Base-by-base conservation (phyloP, 1,284 basidiomycete genomes). In the Boletus austroedulis region DNA sequence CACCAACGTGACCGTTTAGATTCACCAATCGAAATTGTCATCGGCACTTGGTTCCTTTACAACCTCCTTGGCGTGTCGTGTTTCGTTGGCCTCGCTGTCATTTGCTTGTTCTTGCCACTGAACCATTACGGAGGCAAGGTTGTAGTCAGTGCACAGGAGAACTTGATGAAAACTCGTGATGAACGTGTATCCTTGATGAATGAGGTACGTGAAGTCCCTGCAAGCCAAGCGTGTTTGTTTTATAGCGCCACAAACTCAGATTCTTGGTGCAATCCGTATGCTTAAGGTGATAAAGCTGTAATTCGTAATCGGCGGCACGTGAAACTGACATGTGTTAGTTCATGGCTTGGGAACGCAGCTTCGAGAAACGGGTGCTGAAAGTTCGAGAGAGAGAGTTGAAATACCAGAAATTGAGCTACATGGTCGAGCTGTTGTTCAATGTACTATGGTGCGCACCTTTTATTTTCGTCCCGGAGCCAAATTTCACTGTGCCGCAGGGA, bases 331-430 rank as follows among this genome's bases (percentile, higher is more conserved):
- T 29, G 40, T 10, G 10, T 26, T 61, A 90, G 85, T 95, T 95
- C 73, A 95, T 95, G 92, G 92, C 92, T 12, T 95, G 94, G 94
- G 95, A 97, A 74, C 84, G 91, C 23, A 91, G 86, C 65, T 96
- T 96, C 67, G 93, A 96, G 74, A 78, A 80, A 32, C 81, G 83
- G 10, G 86, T 96, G 10, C 73, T 90, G 56, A 84, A 82, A 53
- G 80, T 95, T 60, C 83, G 94, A 26, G 84, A 83, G 50, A 87
- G 85, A 64, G 93, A 96, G 72, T 78, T 96, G 15, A 86, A 85
- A 64, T 94, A 86, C 73, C 92, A 94, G 72, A 87, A 85, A 62
- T 74, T 91, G 56, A 95, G 93, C 74, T 96, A 93, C 72, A 82
- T 83, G 46, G 90, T 96, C 50, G 94, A 96, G 76, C 84, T 89